phyloP scores from a whole-genome alignment of 2,329 filamentous ascomycete genomes.

The Xylaria sp. region DNA sequence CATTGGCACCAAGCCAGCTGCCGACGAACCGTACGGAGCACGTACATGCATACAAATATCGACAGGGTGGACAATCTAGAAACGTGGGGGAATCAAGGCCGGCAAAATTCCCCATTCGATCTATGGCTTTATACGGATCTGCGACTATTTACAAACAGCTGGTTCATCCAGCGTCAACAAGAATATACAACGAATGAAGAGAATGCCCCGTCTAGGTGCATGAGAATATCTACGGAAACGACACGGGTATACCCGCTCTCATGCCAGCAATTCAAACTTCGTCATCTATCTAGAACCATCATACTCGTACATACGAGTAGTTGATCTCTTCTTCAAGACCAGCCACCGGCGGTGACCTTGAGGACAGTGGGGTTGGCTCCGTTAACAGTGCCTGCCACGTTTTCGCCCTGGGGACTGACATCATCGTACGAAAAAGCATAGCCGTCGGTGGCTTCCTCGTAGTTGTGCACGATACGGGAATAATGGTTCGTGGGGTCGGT shows the following conservation, averaged over 20 bases:
- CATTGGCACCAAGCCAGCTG: background rate
- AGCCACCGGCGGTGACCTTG: constrained; percentile 43
- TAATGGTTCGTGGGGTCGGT: constrained; percentile 50
- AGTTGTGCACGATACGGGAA: constrained; percentile 53
- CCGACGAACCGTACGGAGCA: background rate
- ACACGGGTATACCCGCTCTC: background rate
- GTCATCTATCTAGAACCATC: background rate
- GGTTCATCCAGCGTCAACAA: background rate
- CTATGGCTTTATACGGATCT: background rate
- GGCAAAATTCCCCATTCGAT: background rate
- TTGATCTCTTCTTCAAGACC: constrained; percentile 4
- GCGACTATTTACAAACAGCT: background rate
- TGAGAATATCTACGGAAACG: background rate
- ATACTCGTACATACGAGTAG: background rate
- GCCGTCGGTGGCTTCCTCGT: constrained; percentile 54
- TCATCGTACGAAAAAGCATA: constrained; percentile 67
- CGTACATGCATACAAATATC: too few relatives aligned
- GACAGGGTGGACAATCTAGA: background rate
- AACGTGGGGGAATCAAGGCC: background rate
- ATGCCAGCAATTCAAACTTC: background rate
- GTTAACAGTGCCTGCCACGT: constrained; percentile 49
- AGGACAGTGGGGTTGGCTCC: constrained; percentile 42
- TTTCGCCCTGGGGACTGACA: constrained; percentile 53
- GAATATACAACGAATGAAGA: background rate
- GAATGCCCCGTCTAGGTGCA: background rate